Base-by-base conservation (phyloP, 305 asterid genomes). In the Petunia hybrid region DNA sequence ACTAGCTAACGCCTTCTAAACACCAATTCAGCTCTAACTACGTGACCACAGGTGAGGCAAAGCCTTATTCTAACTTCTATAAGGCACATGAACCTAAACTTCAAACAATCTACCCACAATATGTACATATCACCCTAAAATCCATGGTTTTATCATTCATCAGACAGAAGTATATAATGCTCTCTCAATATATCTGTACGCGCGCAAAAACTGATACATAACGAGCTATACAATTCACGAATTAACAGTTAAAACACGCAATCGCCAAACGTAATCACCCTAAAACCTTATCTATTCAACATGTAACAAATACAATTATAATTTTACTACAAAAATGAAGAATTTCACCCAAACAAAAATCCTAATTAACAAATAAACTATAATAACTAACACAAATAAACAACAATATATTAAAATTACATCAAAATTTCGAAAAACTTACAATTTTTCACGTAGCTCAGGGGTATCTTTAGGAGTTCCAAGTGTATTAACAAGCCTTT, bases 391-490 rank as follows among this genome's bases (percentile, higher is more conserved):
- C 0, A 36, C 36, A 59, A 59, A 36, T 39, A 2, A 64, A 13
- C 31, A 46, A 31, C 62, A 71, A 71, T 48, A 31, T 8, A 71
- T 31, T 14, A 46, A 10, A 43, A 69, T 31, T 14, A 16, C 10
- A n/a, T 2, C 41, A 31, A 5, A 60, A 67, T 13, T 3, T n/a
- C 5, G 73, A 12, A 9, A n/a, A 60, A 10, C 94, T 90, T 77
- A 92, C 97, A 92, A 88, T 86, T 91, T 92, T 43, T 91, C 94
- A 1, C 96, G 97, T 76, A 91, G 96, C 81, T 91, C 93, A 2
- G 96, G 93, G 41, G 95, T 90, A 80, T 93, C 97, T 82, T 91
- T 93, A 1, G 97, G 94, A 35, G 97, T 93, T 43, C 97, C 97
- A 1, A 93, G 92, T 85, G 97, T 89, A 63, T 93, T 93, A 55